These are phyloP conservation scores for Coemansia sp. DNA, from an alignment of 192 early-diverging fungal genomes.

Conservation along the genomic window DNA sequence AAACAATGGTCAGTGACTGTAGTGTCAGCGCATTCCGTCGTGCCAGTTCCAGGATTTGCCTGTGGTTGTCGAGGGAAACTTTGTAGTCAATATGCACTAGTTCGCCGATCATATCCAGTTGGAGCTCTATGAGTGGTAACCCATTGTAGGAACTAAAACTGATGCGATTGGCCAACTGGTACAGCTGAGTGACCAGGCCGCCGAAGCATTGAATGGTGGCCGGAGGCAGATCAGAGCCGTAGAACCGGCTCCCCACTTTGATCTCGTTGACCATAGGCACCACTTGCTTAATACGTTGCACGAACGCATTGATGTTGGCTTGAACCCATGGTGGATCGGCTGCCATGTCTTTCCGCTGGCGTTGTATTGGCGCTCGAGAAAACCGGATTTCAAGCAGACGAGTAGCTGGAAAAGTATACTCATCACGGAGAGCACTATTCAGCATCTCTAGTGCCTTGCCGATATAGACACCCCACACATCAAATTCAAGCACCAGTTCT, in stretches of 20 bases:
- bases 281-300: neutral
- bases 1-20: neutral
- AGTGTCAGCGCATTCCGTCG: neutral
- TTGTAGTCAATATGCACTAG: neutral
- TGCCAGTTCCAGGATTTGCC: neutral
- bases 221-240: neutral
- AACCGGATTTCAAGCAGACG: neutral
- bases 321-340: neutral
- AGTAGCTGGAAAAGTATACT: neutral
- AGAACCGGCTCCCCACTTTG: neutral
- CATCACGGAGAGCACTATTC: neutral
- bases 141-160: neutral
- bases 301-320: neutral
- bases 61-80: neutral
- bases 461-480: neutral
- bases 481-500: neutral
- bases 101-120: neutral
- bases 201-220: neutral
- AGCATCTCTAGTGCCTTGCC: conserved; percentile 3
- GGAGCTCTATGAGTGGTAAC: neutral
- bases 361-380: neutral
- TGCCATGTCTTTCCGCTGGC: neutral
- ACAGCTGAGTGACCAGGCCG: neutral
- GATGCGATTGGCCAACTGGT: neutral
- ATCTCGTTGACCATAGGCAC: neutral